phyloP scores from a whole-genome alignment of 129 eudicot genomes.

The Lactuca sativa region DNA sequence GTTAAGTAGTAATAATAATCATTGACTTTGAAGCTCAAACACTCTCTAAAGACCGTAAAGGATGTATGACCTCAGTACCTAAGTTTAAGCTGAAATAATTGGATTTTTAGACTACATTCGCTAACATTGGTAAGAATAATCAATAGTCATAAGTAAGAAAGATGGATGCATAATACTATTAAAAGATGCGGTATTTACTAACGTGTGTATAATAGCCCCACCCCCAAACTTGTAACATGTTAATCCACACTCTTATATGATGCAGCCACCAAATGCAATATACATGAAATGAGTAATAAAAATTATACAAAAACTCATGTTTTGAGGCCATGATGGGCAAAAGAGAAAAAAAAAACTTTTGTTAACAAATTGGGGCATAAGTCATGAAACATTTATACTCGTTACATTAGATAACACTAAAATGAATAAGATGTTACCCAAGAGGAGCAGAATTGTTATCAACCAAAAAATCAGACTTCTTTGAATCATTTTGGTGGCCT shows the following conservation, averaged over 20 bases:
- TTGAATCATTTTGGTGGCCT: no score
- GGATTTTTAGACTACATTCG: background rate
- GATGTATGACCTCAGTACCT: background rate
- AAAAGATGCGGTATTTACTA: background rate
- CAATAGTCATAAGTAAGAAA: background rate
- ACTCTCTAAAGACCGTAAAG: conserved; percentile 1
- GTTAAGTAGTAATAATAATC: no score
- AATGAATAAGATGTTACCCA: conserved; percentile 38
- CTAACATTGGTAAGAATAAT: background rate
- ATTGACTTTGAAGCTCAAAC: no score
- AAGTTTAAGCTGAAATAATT: background rate
- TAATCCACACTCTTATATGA: conserved; percentile 18
- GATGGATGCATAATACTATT: background rate
- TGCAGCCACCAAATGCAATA: conserved; percentile 4
- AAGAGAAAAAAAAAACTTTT: background rate
- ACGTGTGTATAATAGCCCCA: background rate
- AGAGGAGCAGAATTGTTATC: conserved; percentile 54
- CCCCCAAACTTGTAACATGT: background rate
- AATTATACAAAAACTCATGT: conserved; percentile 8
- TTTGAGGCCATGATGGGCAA: background rate
- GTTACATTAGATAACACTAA: background rate
- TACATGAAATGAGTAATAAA: background rate
- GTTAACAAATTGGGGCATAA: conserved; percentile 3
- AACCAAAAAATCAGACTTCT: conserved; percentile 41
- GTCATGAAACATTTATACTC: conserved; percentile 10